A percentile compares a stretch with the other conserved stretches of the same genome.
These are phyloP conservation scores for Pezicula rhizophila DNA, from an alignment of 2,329 filamentous ascomycete species.

Conservation along the genomic window DNA sequence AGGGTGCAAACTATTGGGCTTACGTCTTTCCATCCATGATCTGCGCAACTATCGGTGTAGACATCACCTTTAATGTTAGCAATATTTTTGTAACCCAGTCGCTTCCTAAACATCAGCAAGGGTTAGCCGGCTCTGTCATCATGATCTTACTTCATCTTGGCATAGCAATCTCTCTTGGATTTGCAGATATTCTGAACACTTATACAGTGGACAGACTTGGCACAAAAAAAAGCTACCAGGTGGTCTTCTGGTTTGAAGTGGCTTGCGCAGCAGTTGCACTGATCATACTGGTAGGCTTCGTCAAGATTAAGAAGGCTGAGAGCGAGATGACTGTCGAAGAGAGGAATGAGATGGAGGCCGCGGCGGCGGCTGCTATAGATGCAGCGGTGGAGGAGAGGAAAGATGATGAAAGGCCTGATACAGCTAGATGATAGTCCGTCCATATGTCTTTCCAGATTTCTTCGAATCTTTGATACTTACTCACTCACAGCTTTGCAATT, in stretches of 20 bases:
- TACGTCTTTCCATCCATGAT: slow-evolving; percentile 68
- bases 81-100: slow-evolving; percentile 74
- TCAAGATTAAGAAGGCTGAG: slow-evolving; percentile 46
- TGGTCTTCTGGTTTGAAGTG: slow-evolving; percentile 61
- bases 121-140: slow-evolving; percentile 64
- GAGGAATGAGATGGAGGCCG: slow-evolving; percentile 27
- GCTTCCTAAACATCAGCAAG: slow-evolving; percentile 60
- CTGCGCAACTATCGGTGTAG: slow-evolving; percentile 64
- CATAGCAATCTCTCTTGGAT: slow-evolving; percentile 64
- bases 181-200: slow-evolving; percentile 59
- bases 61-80: slow-evolving; percentile 68
- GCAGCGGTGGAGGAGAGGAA: not conserved
- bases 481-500: no score
- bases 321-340: slow-evolving; percentile 54
- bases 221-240: slow-evolving; percentile 49
- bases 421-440: no score
- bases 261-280: slow-evolving; percentile 47
- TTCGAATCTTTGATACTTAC: no score
- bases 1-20: slow-evolving; percentile 48
- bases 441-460: no score
- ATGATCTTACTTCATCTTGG: slow-evolving; percentile 67
- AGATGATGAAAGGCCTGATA: not conserved
- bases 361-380: not conserved
- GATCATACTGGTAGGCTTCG: slow-evolving; percentile 43
- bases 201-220: slow-evolving; percentile 31